phyloP scores from a whole-genome alignment of 441 rosid species.

The Metrosideros polymorpha region DNA sequence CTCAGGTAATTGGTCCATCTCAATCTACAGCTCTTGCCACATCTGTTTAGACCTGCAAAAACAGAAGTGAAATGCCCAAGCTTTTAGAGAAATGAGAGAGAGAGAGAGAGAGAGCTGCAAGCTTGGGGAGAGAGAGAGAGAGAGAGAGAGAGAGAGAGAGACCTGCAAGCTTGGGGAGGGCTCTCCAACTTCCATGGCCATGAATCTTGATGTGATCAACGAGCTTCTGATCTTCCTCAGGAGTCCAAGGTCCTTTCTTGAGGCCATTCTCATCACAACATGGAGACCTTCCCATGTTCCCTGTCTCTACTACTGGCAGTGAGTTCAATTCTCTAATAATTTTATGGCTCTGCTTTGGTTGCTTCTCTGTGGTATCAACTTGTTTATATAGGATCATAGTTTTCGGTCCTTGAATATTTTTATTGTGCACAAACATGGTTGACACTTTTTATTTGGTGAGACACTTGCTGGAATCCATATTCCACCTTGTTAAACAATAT shows the following conservation, averaged over 20 bases:
- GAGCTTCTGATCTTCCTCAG: slow-evolving; percentile 86
- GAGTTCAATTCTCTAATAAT: background rate
- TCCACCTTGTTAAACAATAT: background rate
- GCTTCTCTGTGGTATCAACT: background rate
- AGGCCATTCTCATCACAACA: slow-evolving; percentile 84
- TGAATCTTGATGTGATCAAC: slow-evolving; percentile 52
- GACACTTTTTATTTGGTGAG: background rate
- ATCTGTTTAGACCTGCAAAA: slow-evolving; percentile 58
- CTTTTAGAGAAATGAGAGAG: background rate
- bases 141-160: background rate
- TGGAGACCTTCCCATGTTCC: slow-evolving; percentile 74
- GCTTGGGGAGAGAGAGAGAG: background rate
- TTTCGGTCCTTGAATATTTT: background rate
- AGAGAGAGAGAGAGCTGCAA: background rate
- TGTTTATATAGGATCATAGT: background rate
- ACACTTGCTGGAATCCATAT: background rate
- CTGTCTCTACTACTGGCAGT: background rate
- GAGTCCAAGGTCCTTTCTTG: slow-evolving; percentile 92
- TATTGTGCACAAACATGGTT: background rate
- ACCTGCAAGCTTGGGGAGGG: slow-evolving; percentile 90
- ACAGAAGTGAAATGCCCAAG: background rate
- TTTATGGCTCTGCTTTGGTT: background rate
- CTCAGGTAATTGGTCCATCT: slow-evolving; percentile 90
- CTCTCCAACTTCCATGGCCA: slow-evolving; percentile 98
- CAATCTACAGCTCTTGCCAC: slow-evolving; percentile 91